Percentiles rank a stretch among this genome's conserved stretches.
Evolutionary conservation across 106 monocot species (phyloP).

Genomic region (Dendrobium nobile): DNA sequence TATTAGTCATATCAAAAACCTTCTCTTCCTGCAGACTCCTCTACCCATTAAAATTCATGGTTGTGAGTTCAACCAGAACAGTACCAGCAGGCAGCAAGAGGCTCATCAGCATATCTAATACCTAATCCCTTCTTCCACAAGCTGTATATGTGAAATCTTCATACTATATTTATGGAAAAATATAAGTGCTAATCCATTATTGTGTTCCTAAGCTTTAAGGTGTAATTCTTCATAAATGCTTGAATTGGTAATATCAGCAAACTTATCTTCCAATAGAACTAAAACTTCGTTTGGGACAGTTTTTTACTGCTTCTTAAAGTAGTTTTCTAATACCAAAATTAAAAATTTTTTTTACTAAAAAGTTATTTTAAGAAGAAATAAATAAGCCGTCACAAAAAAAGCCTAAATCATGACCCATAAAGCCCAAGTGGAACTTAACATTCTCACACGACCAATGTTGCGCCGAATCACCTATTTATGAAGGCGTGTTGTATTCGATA

Average conservation of each 20-base stretch:
- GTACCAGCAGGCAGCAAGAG: neutral
- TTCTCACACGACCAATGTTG: neutral
- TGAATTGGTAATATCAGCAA: neutral
- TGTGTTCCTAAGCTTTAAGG: conserved; percentile 6
- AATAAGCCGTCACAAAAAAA: too few relatives aligned
- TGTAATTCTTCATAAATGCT: conserved; percentile 1
- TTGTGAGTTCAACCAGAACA: conserved; percentile 8
- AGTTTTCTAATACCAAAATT: too few relatives aligned
- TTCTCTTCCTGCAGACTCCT: conserved; percentile 9
- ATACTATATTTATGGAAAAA: conserved; percentile 9
- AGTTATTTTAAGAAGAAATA: too few relatives aligned
- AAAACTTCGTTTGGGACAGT: too few relatives aligned
- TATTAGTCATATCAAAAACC: conserved; percentile 13
- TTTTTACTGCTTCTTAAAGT: too few relatives aligned
- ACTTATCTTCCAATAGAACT: neutral
- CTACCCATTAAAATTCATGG: conserved; percentile 16
- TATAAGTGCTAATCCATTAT: conserved; percentile 14
- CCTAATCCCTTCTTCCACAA: neutral
- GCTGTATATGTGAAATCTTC: neutral
- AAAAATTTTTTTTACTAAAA: too few relatives aligned
- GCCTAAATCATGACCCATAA: neutral
- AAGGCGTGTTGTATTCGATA: too few relatives aligned
- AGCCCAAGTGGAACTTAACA: conserved; percentile 2
- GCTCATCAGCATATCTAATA: conserved; percentile 8
- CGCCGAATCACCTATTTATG: too few relatives aligned